Base-by-base conservation (phyloP, 2,329 filamentous ascomycete genomes). In the Magnaporthiopsis poae region DNA sequence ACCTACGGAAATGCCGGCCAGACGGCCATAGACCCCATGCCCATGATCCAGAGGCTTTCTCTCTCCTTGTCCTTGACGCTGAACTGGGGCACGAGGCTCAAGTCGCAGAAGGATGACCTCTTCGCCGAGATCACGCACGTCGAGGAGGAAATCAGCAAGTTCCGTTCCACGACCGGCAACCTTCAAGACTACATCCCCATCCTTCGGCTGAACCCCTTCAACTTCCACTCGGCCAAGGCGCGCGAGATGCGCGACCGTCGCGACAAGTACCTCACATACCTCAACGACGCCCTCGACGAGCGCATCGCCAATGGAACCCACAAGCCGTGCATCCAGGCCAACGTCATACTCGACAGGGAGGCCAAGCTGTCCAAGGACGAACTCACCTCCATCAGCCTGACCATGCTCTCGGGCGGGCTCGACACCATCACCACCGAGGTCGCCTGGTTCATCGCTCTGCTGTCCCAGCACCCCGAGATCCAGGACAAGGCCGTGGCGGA, bases 101-200 rank as follows among this genome's bases (percentile, higher is more conserved):
- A 81, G 86, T 66, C 79, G 88, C n/a, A 35, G 8, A 11, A 35
- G 33, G 81, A 86, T 65, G 77, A 81, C 8, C 76, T 88, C n/a
- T 87, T 88, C 68, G 77, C 81, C n/a, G 86, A 88, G 71, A 87
- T 88, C 67, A 86, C 83, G 1, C 80, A 87, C 63, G 86, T 88
- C 25, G 86, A 88, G 69, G 85, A 86, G 61, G 82, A 84, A 39
- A 84, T 88, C 60, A 83, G 80, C 71, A 81, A 82, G 64, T 86
- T 88, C 74, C 77, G 85, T 18, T 84, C 81, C 68, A 89, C 87
- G 0, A 91, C 88, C 71, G 91, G 92, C 73, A 93, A 94, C 74
- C 90, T 89, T 86, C 88, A 91, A 72, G 63, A 64, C 63, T 64
- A 94, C 70, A 86, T 95, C n/a, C 90, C 91, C 0, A 72, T 93